Conservation (phyloP, 2,329 filamentous ascomycete species). For the Ophiostoma ips region DNA sequence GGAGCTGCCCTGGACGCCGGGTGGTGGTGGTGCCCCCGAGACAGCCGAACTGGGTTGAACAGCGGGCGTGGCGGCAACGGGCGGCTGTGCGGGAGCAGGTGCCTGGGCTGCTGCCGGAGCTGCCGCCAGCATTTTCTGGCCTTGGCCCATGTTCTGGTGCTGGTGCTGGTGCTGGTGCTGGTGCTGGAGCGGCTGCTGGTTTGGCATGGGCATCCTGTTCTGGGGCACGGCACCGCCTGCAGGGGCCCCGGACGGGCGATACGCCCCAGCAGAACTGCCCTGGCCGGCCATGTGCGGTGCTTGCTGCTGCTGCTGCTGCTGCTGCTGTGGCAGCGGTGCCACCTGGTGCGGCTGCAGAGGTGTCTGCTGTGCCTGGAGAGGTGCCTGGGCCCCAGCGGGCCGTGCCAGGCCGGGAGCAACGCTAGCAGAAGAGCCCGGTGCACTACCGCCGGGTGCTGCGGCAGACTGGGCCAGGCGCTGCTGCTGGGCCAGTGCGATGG, state of each 20-base stretch:
- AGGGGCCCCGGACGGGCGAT: neutral
- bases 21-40: neutral
- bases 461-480: neutral
- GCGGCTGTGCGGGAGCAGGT: neutral
- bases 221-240: neutral
- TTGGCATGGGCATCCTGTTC: neutral
- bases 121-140: neutral
- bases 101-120: neutral
- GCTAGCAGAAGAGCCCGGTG: too few species aligned
- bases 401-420: too few species aligned
- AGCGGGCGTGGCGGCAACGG: neutral
- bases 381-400: neutral
- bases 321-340: neutral
- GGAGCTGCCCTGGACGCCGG: neutral
- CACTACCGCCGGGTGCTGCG: neutral
- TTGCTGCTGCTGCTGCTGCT: neutral
- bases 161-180: neutral
- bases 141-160: neutral
- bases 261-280: neutral
- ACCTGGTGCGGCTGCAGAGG: neutral
- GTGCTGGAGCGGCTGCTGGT: neutral
- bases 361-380: neutral
- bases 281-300: neutral
- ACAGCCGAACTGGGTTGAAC: neutral
- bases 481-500: neutral